Conservation (phyloP, 2,329 filamentous ascomycete species). For the Verticillium nonalfalfae region DNA sequence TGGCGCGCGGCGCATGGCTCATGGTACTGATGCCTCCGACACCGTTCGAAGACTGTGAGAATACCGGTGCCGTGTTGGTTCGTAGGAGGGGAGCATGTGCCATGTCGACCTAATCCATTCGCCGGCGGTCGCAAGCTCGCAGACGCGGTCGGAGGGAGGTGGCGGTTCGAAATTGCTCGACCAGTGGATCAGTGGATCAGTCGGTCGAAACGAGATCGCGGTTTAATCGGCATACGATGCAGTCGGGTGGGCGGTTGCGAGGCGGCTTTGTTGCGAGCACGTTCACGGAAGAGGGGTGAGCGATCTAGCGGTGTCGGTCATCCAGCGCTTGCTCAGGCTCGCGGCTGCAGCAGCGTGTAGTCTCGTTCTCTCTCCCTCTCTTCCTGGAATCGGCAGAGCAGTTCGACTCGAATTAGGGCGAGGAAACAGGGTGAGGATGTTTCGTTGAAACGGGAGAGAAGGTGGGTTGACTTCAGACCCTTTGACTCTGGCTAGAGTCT, state of each 20-base stretch:
- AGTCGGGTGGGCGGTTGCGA: neutral
- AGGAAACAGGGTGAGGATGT: neutral
- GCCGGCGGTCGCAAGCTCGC: constrained; percentile 12
- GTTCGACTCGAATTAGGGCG: neutral
- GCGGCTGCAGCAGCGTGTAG: neutral
- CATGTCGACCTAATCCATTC: constrained; percentile 44
- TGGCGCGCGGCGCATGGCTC: constrained; percentile 48
- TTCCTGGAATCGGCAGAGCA: neutral
- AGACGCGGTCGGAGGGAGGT: neutral
- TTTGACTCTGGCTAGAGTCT: neutral
- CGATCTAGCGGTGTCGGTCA: neutral
- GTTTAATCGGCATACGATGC: neutral
- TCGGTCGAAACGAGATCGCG: neutral
- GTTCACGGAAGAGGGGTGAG: neutral
- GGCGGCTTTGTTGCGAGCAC: neutral
- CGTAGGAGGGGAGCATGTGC: constrained; percentile 53
- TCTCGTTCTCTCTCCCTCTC: neutral
- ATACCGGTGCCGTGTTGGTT: constrained; percentile 52
- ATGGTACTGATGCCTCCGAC: constrained; percentile 40
- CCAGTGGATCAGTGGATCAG: neutral
- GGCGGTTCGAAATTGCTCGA: neutral
- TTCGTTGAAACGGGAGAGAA: neutral
- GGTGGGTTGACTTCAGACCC: neutral
- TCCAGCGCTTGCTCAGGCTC: neutral
- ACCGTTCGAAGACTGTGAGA: constrained; percentile 40